These are phyloP conservation scores for Pontederia crassipes DNA, from an alignment of 176 grass and related monocot species.

Conservation along the genomic window DNA sequence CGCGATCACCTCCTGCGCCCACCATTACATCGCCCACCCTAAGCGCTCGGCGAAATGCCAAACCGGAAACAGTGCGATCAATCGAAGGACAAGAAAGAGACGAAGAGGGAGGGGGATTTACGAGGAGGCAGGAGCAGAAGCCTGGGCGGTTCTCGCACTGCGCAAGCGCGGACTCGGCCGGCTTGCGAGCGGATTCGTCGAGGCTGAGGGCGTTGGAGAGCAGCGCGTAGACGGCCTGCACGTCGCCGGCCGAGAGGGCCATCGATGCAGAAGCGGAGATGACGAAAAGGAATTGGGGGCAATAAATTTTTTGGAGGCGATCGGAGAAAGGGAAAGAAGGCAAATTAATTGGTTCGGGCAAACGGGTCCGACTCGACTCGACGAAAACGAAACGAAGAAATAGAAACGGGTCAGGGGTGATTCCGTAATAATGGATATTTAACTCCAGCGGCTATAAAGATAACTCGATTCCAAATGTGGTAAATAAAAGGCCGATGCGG, in stretches of 20 bases:
- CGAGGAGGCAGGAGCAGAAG: conserved; percentile 97
- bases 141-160: conserved; percentile 80
- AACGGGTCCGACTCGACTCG: no score
- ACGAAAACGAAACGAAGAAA: no score
- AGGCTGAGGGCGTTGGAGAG: conserved; percentile 77
- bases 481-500: no score
- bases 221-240: conserved; percentile 75
- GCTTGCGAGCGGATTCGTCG: conserved; percentile 60
- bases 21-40: conserved; percentile 18
- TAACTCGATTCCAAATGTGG: no score
- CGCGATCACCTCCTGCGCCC: conserved; percentile 74
- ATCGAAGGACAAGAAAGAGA: background rate
- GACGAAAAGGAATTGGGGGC: background rate
- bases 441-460: no score
- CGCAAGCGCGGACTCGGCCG: conserved; percentile 60
- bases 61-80: background rate
- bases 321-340: background rate
- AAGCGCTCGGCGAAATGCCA: background rate
- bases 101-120: conserved; percentile 14
- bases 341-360: no score
- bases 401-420: no score
- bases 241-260: conserved; percentile 75
- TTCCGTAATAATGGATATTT: no score
- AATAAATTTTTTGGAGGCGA: background rate
- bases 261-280: conserved; percentile 14